Conservation (phyloP, 495 filamentous ascomycete genomes). For the Neurospora sp. region DNA sequence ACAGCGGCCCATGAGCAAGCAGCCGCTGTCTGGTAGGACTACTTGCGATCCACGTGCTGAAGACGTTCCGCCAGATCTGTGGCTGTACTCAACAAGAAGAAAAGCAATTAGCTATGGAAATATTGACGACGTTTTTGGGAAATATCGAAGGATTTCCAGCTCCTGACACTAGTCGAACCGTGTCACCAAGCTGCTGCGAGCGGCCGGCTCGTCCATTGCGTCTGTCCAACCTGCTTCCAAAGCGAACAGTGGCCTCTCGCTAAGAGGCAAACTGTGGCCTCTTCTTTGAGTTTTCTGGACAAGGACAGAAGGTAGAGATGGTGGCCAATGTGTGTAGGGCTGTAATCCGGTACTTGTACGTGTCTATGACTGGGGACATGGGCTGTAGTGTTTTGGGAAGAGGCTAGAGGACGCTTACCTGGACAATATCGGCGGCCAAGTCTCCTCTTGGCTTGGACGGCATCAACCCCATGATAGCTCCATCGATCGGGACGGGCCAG, state of each 20-base stretch:
- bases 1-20: conserved; percentile 9
- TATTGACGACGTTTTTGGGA: not conserved
- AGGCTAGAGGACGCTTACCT: not conserved
- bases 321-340: not conserved
- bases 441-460: not conserved
- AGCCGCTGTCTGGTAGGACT: conserved; percentile 10
- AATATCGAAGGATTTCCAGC: not conserved
- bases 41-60: conserved; percentile 13
- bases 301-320: not conserved
- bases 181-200: not conserved
- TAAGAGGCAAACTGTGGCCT: not conserved
- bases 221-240: not conserved
- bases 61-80: conserved; percentile 13
- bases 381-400: not conserved
- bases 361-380: not conserved
- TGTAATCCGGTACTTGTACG: not conserved
- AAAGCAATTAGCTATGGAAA: not conserved
- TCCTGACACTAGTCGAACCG: not conserved
- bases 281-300: not conserved
- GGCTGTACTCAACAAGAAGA: not conserved
- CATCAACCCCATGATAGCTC: not conserved
- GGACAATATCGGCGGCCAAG: not conserved
- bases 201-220: not conserved
- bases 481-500: not conserved
- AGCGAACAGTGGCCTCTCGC: not conserved